Conservation (phyloP, 306 rosid genomes). For the Cicer judaicum region DNA sequence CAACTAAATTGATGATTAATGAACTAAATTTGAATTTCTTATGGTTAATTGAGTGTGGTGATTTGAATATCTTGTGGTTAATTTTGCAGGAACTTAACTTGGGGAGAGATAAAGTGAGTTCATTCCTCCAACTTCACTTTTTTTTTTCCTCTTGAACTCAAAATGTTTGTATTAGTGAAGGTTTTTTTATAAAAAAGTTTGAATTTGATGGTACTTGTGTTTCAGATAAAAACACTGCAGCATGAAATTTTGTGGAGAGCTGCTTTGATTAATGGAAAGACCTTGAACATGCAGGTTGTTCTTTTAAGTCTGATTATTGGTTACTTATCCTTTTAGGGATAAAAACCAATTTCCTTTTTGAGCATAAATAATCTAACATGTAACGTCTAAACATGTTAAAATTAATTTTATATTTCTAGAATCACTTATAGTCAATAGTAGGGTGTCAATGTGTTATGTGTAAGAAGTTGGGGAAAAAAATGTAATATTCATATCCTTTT, state of each 20-base stretch:
- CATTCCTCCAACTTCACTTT: slow-evolving; percentile 1
- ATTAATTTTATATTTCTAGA: no score
- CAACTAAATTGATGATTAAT: no score
- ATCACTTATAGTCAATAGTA: neutral
- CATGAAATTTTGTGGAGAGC: slow-evolving; percentile 77
- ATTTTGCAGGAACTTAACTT: slow-evolving; percentile 75
- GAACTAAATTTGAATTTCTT: no score
- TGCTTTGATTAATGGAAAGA: slow-evolving; percentile 66
- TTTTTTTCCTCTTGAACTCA: neutral
- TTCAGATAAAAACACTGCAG: slow-evolving; percentile 70
- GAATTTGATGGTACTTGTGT: slow-evolving; percentile 23
- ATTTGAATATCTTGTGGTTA: slow-evolving; percentile 26
- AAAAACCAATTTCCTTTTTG: neutral
- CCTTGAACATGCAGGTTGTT: slow-evolving; percentile 53
- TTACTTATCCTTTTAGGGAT: neutral
- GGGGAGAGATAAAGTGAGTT: slow-evolving; percentile 76
- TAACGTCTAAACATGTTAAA: neutral
- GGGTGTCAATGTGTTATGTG: neutral
- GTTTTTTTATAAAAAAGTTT: neutral
- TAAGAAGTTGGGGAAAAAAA: neutral
- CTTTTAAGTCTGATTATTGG: neutral
- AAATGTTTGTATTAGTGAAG: neutral
- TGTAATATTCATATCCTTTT: neutral
- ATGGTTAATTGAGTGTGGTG: neutral
- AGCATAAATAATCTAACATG: neutral